Percentiles rank a stretch among this genome's conserved stretches.
Evolutionary conservation across 73 alveolate genomes (phyloP).

Genomic region (Diophrys sp.): DNA sequence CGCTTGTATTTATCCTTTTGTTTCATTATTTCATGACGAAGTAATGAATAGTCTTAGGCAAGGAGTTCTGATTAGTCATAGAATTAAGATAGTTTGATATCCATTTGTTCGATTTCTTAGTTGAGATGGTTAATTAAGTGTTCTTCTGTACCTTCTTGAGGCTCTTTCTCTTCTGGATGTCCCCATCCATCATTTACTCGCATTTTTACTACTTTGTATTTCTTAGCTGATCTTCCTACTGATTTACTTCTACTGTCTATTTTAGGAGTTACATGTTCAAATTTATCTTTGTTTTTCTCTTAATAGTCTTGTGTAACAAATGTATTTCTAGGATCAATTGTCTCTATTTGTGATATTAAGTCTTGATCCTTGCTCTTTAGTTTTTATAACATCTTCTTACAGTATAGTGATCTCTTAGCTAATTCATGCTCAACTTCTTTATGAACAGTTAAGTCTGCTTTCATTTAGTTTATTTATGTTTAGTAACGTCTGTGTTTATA

Average conservation of each 20-base stretch:
- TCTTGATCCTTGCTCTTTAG: conserved; percentile 3
- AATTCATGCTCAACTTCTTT: conserved; percentile 79
- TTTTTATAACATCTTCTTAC: conserved; percentile 41
- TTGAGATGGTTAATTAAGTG: not conserved
- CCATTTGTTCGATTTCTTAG: not conserved
- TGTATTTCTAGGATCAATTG: not conserved
- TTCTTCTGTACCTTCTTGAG: not conserved
- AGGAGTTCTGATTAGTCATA: not conserved
- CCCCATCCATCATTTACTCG: no score
- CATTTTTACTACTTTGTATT: no score
- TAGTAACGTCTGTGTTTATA: conserved; percentile 67
- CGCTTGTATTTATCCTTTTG: not conserved
- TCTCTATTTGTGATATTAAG: not conserved
- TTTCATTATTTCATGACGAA: not conserved
- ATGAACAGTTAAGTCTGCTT: conserved; percentile 82
- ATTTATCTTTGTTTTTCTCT: no score
- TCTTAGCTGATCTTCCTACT: no score
- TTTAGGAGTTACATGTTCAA: not conserved
- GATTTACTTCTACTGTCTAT: not conserved
- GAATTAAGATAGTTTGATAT: not conserved
- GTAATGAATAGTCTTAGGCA: not conserved
- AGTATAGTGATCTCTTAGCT: conserved; percentile 76
- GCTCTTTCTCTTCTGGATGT: no score
- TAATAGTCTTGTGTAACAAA: no score
- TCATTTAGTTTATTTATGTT: conserved; percentile 67